These are phyloP conservation scores for Acanthamoeba triangularis DNA, from an alignment of 208 protist genomes.

Conservation along the genomic window DNA sequence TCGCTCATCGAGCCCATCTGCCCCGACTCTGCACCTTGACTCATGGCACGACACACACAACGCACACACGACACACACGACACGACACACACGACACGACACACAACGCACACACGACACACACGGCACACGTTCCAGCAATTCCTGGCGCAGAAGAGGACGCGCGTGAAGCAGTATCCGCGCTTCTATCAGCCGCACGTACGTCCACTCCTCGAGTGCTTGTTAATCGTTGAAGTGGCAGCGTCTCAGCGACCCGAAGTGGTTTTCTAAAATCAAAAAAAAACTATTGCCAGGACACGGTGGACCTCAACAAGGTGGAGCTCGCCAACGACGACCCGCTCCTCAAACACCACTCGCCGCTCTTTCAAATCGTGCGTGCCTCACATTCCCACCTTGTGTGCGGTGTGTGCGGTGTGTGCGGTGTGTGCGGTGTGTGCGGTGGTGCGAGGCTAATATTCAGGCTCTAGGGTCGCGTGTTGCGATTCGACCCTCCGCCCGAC, in stretches of 20 bases:
- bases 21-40: no score
- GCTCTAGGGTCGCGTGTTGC: not conserved
- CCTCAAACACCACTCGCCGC: constrained; percentile 10
- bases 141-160: constrained; percentile 3
- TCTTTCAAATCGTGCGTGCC: constrained; percentile 22
- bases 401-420: not conserved
- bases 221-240: not conserved
- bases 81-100: not conserved
- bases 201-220: not conserved
- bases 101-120: not conserved
- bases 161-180: not conserved
- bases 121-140: not conserved
- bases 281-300: not conserved
- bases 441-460: not conserved
- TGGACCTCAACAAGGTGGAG: constrained; percentile 41
- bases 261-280: not conserved
- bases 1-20: not conserved
- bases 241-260: not conserved
- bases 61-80: not conserved
- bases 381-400: no score
- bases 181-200: constrained; percentile 45
- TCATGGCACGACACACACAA: no score
- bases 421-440: not conserved
- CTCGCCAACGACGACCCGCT: not conserved
- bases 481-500: constrained; percentile 11